Evolutionary conservation across 805 yeast genomes (phyloP).

Genomic region (Kuraishia borneana): DNA sequence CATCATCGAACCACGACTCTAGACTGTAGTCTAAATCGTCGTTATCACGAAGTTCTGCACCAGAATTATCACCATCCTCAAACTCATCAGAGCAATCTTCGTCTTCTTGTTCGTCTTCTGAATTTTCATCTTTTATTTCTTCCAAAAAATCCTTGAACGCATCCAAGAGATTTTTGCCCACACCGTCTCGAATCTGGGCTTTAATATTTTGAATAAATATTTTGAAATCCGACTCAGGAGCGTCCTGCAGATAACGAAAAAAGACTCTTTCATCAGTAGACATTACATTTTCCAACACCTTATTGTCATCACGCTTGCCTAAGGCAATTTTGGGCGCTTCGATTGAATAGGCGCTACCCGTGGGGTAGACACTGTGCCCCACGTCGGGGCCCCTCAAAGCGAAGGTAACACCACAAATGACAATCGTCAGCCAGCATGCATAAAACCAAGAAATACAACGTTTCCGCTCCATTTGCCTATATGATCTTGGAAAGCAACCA

Average conservation of each 20-base stretch:
- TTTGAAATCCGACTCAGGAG: not conserved
- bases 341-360: too few species aligned
- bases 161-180: not conserved
- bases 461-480: too few species aligned
- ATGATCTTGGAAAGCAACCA: too few species aligned
- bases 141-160: not conserved
- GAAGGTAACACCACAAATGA: too few species aligned
- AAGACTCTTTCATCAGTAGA: too few species aligned
- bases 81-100: not conserved
- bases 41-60: conserved; percentile 2
- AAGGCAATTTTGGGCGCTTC: too few species aligned
- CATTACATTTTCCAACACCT: too few species aligned
- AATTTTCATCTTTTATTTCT: not conserved
- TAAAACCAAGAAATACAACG: too few species aligned
- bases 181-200: not conserved
- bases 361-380: too few species aligned
- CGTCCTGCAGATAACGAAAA: not conserved
- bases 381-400: too few species aligned
- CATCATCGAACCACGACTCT: not conserved
- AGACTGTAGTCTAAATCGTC: conserved; percentile 2
- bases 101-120: conserved; percentile 1
- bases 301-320: too few species aligned
- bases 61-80: not conserved
- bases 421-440: too few species aligned
- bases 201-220: not conserved